Conservation (phyloP, 2,329 filamentous ascomycete genomes). For the Calonectria hongkongensis region DNA sequence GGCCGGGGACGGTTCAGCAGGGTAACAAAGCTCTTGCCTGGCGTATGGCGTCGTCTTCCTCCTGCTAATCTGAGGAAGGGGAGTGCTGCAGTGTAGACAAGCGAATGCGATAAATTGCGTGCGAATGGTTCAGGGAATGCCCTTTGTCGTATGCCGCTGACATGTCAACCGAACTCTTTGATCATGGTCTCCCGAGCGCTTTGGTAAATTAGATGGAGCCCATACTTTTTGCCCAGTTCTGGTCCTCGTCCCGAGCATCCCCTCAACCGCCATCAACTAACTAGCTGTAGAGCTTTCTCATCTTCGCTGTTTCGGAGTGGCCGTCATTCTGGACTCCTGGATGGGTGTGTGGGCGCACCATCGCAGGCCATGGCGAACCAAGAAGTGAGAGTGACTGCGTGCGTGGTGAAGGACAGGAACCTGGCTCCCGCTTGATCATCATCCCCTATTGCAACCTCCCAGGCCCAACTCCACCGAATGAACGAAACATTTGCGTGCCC, state of each 20-base stretch:
- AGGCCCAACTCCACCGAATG: constrained; percentile 22
- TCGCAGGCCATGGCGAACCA: neutral
- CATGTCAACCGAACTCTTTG: constrained; percentile 8
- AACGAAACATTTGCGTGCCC: constrained; percentile 18
- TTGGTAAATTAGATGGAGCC: constrained; percentile 24
- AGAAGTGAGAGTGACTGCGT: constrained; percentile 3
- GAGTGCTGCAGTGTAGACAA: neutral
- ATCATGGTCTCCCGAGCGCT: constrained; percentile 16
- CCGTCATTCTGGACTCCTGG: neutral
- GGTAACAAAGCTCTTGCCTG: neutral
- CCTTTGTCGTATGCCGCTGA: neutral
- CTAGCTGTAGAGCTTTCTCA: neutral
- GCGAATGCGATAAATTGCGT: neutral
- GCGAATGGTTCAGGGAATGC: constrained; percentile 9
- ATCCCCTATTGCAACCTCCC: constrained; percentile 17
- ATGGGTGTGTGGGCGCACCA: constrained; percentile 17
- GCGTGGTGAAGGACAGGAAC: constrained; percentile 6
- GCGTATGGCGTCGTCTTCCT: neutral
- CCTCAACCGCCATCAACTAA: neutral
- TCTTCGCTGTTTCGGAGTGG: constrained; percentile 24
- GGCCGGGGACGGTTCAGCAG: constrained; percentile 7
- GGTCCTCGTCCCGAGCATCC: constrained; percentile 10
- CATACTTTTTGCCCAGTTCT: constrained; percentile 20
- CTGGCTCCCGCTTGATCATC: constrained; percentile 6
- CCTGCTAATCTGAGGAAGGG: constrained; percentile 1